Evolutionary conservation across 768 basidiomycete species (phyloP).

Genomic region (Chalciporus piperatus): DNA sequence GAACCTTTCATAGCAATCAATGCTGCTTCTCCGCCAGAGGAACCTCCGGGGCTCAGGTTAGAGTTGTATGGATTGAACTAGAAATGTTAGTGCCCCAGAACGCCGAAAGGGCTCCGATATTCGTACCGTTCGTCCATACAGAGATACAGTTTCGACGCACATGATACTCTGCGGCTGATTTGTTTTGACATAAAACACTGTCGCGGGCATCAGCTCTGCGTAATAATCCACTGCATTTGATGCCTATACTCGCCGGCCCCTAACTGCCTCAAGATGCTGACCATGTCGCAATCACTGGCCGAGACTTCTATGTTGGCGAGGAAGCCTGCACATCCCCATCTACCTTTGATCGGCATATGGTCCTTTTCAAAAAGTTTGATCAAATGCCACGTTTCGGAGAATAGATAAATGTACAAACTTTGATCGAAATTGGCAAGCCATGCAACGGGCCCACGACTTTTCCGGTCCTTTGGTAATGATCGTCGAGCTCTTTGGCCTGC

Average conservation of each 20-base stretch:
- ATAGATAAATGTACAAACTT: constrained; percentile 25
- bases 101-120: not conserved
- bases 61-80: constrained; percentile 47
- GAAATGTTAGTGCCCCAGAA: not conserved
- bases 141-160: constrained; percentile 35
- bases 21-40: constrained; percentile 51
- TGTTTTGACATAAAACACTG: constrained; percentile 44
- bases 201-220: constrained; percentile 3
- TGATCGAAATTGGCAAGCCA: constrained; percentile 40
- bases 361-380: constrained; percentile 28
- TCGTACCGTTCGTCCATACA: constrained; percentile 31
- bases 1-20: constrained; percentile 45
- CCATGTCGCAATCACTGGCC: constrained; percentile 29
- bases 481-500: constrained; percentile 42
- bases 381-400: not conserved
- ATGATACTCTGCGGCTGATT: constrained; percentile 43
- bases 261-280: constrained; percentile 36
- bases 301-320: constrained; percentile 21
- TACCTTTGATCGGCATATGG: constrained; percentile 38
- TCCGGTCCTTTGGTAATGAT: constrained; percentile 36
- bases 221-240: not conserved
- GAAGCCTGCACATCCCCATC: constrained; percentile 37
- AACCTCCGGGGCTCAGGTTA: constrained; percentile 44
- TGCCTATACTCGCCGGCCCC: constrained; percentile 39
- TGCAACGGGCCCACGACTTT: constrained; percentile 43